Evolutionary conservation across 306 rosid species (phyloP).

Genomic region (Ormosia semicastrata): DNA sequence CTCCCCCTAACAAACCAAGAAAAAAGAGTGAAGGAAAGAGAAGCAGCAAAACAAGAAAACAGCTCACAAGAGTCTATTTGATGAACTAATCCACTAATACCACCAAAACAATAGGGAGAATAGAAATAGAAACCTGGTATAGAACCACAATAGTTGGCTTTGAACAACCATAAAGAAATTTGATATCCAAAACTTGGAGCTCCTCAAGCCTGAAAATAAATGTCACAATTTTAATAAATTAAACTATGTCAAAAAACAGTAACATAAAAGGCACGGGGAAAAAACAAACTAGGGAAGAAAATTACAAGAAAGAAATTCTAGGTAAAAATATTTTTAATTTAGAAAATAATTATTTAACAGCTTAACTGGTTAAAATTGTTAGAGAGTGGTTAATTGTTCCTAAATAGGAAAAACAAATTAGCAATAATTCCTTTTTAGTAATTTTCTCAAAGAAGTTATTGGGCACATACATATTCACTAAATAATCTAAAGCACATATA

Average conservation of each 20-base stretch:
- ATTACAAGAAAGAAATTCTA: not conserved
- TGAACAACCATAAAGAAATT: slow-evolving; percentile 93
- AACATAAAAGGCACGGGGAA: not conserved
- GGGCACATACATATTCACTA: not conserved
- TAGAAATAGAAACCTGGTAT: slow-evolving; percentile 64
- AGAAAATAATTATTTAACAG: not conserved
- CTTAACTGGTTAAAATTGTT: not conserved
- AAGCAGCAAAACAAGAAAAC: not conserved
- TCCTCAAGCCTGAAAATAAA: slow-evolving; percentile 91
- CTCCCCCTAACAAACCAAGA: not conserved
- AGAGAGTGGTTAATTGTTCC: not conserved
- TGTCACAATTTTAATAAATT: slow-evolving; percentile 11
- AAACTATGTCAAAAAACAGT: not conserved
- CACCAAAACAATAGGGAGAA: slow-evolving; percentile 6
- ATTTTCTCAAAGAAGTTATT: not conserved
- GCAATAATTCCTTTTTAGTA: not conserved
- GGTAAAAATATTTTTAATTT: not conserved
- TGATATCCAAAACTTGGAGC: slow-evolving; percentile 96
- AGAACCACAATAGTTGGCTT: slow-evolving; percentile 98
- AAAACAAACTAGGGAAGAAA: not conserved
- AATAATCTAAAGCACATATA: not conserved
- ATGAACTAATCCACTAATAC: not conserved
- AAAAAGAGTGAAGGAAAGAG: not conserved
- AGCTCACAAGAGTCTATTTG: not conserved
- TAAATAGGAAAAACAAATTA: not conserved